A percentile compares a stretch with the other conserved stretches of the same genome.
Conservation (phyloP, 2,329 filamentous ascomycete genomes). For the Xylariaceae sp. region DNA sequence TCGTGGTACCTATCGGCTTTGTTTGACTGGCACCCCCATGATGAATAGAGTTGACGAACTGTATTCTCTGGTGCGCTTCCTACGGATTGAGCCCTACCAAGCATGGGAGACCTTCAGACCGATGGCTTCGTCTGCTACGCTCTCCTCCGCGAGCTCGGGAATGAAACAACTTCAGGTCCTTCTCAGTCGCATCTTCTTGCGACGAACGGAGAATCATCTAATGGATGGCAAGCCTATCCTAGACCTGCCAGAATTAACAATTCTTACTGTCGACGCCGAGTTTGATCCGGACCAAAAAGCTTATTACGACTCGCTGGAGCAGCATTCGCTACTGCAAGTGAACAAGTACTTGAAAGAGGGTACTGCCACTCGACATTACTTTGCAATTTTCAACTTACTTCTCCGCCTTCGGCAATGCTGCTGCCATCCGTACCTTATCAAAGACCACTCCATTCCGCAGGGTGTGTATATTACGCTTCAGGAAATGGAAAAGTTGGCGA, state of each 20-base stretch:
- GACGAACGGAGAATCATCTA: constrained; percentile 72
- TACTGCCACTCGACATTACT: constrained; percentile 63
- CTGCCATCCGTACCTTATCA: constrained; percentile 69
- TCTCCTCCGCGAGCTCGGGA: constrained; percentile 40
- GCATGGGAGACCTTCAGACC: constrained; percentile 56
- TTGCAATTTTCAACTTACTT: constrained; percentile 72
- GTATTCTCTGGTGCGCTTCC: constrained; percentile 71
- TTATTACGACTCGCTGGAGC: constrained; percentile 57
- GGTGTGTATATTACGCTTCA: constrained; percentile 23
- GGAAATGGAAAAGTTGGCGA: constrained; percentile 27
- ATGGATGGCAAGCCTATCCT: constrained; percentile 78
- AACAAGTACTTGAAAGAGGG: constrained; percentile 26
- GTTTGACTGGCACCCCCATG: constrained; percentile 79
- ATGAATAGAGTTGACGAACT: constrained; percentile 82
- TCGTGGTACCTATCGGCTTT: constrained; percentile 61
- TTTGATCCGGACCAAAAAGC: constrained; percentile 62
- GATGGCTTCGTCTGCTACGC: constrained; percentile 38
- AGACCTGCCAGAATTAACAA: constrained; percentile 59
- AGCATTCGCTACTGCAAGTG: constrained; percentile 22
- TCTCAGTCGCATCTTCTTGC: constrained; percentile 74
- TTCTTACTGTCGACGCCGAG: constrained; percentile 53
- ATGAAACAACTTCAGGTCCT: constrained; percentile 70
- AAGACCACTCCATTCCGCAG: constrained; percentile 34
- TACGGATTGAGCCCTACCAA: constrained; percentile 71
- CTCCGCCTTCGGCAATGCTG: constrained; percentile 75